phyloP scores from a whole-genome alignment of 1,139 yeast genomes.

The Blastobotrys buckinghamii region DNA sequence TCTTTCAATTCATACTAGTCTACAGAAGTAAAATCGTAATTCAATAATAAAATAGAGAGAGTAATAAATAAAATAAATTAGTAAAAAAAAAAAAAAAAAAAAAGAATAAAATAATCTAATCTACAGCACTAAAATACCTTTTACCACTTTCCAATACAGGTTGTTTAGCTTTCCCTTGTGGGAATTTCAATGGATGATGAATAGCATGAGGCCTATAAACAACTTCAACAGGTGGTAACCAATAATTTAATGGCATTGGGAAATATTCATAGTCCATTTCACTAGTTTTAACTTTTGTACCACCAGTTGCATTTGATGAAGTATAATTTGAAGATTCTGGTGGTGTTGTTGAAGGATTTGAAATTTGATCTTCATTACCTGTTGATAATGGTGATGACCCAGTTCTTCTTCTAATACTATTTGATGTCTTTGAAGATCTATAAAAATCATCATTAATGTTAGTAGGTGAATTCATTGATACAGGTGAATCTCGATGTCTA shows the following conservation, averaged over 20 bases:
- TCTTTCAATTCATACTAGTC: no score
- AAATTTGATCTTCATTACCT: constrained; percentile 2
- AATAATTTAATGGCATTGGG: constrained; percentile 51
- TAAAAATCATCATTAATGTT: background rate
- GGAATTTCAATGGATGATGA: constrained; percentile 36
- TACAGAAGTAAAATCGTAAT: no score
- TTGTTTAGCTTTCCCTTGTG: constrained; percentile 17
- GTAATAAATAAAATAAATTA: background rate
- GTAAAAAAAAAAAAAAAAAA: constrained; percentile 1
- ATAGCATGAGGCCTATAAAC: constrained; percentile 57
- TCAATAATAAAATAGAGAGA: no score
- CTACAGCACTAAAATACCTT: constrained; percentile 41
- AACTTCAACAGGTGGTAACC: constrained; percentile 54
- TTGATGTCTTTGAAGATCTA: background rate
- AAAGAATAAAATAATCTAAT: constrained; percentile 18
- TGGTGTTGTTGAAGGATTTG: background rate
- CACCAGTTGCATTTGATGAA: background rate
- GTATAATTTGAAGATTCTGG: constrained; percentile 1
- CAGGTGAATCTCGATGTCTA: constrained; percentile 3
- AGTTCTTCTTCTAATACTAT: background rate
- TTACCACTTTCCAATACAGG: constrained; percentile 33
- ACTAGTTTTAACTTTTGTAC: constrained; percentile 11
- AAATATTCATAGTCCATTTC: constrained; percentile 44
- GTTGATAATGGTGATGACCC: background rate
- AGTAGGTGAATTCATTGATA: background rate